Conservation (phyloP, 2,329 filamentous ascomycete genomes). For the Zasmidium angulare region DNA sequence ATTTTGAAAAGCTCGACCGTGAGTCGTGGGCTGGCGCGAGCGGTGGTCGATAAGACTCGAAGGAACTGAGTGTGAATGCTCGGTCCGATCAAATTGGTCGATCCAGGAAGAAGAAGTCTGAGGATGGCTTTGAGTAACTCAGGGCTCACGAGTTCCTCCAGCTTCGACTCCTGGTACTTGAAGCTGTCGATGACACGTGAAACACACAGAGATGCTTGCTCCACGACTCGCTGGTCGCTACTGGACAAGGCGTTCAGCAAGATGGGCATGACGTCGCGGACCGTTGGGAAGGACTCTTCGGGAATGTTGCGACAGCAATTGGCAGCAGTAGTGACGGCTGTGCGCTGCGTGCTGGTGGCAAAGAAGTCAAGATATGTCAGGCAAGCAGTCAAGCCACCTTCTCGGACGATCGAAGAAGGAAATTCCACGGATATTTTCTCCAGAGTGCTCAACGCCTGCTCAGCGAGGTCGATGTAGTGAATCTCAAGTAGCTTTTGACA, state of each 20-base stretch:
- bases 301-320: slow-evolving; percentile 98
- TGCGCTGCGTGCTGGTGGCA: slow-evolving; percentile 92
- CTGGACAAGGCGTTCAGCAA: slow-evolving; percentile 86
- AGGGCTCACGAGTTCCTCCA: slow-evolving; percentile 89
- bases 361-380: slow-evolving; percentile 97
- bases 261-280: slow-evolving; percentile 95
- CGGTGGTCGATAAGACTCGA: slow-evolving; percentile 84
- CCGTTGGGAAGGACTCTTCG: slow-evolving; percentile 86
- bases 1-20: slow-evolving; percentile 92
- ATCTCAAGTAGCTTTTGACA: slow-evolving; percentile 96
- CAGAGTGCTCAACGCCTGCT: slow-evolving; percentile 92
- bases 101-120: slow-evolving; percentile 84
- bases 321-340: slow-evolving; percentile 92
- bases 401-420: slow-evolving; percentile 88
- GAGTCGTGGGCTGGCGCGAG: slow-evolving; percentile 80
- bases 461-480: slow-evolving; percentile 93
- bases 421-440: slow-evolving; percentile 98
- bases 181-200: slow-evolving; percentile 97
- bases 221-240: slow-evolving; percentile 93
- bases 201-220: slow-evolving; percentile 93
- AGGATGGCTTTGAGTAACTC: slow-evolving; percentile 82
- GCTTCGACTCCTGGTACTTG: slow-evolving; percentile 78
- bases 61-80: slow-evolving; percentile 97
- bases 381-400: slow-evolving; percentile 93
- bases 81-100: slow-evolving; percentile 89